Percentiles rank a stretch among this genome's conserved stretches.
Conservation (phyloP, 169 alveolate genomes). For the Cryptosporidium tyzzeri region DNA sequence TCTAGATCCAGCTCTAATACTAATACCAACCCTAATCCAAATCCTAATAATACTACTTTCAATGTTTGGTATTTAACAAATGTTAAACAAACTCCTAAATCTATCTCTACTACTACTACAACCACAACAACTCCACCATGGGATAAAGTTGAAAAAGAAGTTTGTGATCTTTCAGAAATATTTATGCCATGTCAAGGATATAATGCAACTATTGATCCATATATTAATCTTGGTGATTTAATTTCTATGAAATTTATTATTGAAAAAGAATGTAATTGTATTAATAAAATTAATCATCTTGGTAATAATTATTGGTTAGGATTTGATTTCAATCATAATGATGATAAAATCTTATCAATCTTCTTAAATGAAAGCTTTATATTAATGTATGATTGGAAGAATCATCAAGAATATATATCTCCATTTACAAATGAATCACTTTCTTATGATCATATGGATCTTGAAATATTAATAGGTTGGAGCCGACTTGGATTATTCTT, state of each 20-base stretch:
- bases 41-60: background rate
- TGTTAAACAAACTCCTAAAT: background rate
- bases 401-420: conserved; percentile 9
- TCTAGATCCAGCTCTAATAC: background rate
- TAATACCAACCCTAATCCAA: too few relatives aligned
- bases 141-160: conserved; percentile 15
- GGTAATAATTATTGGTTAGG: conserved; percentile 45
- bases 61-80: conserved; percentile 49
- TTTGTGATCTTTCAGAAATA: conserved; percentile 1
- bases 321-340: conserved; percentile 13
- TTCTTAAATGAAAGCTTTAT: conserved; percentile 23
- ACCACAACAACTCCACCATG: conserved; percentile 52
- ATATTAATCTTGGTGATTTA: background rate
- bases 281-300: conserved; percentile 8
- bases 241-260: background rate
- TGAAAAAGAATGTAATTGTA: conserved; percentile 14
- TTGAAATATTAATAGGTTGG: conserved; percentile 21
- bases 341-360: background rate
- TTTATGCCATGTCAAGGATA: conserved; percentile 32
- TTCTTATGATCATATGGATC: background rate
- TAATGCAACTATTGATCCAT: conserved; percentile 10
- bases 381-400: conserved; percentile 25
- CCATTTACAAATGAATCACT: conserved; percentile 47
- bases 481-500: conserved; percentile 19
- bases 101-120: conserved; percentile 1